Evolutionary conservation across 352 stramenopile genomes (phyloP).

Genomic region (Globisporangium nagaii): DNA sequence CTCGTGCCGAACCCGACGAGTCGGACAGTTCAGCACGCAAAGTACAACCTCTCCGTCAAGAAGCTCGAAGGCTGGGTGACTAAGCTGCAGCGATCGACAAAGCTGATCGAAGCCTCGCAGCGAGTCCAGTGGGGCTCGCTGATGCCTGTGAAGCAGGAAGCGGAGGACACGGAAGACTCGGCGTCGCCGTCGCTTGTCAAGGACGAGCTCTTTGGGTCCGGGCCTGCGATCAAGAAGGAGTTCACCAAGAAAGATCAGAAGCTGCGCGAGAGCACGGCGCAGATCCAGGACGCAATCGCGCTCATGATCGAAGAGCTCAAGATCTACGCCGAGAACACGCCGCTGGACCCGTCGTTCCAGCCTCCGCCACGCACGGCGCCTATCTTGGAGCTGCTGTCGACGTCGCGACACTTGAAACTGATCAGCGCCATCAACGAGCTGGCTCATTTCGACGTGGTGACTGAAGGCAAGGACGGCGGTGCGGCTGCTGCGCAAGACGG

Average conservation of each 20-base stretch:
- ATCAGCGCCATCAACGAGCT: conserved; percentile 72
- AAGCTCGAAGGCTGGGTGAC: conserved; percentile 73
- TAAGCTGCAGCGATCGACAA: conserved; percentile 64
- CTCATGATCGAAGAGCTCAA: conserved; percentile 70
- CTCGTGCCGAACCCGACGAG: conserved; percentile 11
- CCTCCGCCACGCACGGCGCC: conserved; percentile 42
- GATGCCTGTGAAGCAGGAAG: conserved; percentile 21
- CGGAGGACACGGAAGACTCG: conserved; percentile 18
- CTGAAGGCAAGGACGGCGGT: conserved; percentile 11
- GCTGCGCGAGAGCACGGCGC: conserved; percentile 41
- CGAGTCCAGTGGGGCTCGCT: conserved; percentile 61
- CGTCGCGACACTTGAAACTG: conserved; percentile 64
- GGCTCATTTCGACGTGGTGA: conserved; percentile 48
- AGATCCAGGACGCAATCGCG: conserved; percentile 51
- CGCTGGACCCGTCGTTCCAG: conserved; percentile 42
- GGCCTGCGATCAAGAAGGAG: conserved; percentile 64
- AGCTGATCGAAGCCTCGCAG: conserved; percentile 72
- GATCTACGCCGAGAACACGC: conserved; percentile 46
- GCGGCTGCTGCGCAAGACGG: conserved; percentile 17
- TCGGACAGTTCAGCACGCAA: conserved; percentile 57
- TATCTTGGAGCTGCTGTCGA: conserved; percentile 66
- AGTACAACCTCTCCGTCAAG: conserved; percentile 73
- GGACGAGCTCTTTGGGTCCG: conserved; percentile 45
- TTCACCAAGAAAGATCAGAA: conserved; percentile 75
- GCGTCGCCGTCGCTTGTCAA: conserved; percentile 25